phyloP scores from a whole-genome alignment of 225 moss, liverwort and hornwort species.

The Marchantia paleacea region DNA sequence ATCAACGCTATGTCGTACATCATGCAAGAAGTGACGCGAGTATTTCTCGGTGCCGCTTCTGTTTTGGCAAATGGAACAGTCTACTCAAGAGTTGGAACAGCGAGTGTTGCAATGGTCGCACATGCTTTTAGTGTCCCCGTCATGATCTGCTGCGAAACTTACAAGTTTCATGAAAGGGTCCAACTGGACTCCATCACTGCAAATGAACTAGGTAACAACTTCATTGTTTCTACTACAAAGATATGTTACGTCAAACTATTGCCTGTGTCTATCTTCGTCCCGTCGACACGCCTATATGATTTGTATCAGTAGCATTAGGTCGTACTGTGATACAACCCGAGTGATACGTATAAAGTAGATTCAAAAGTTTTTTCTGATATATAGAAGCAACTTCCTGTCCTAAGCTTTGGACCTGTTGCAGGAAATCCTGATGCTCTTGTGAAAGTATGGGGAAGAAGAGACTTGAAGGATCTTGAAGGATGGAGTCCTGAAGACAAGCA shows the following conservation, averaged over 20 bases:
- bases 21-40: slow-evolving; percentile 94
- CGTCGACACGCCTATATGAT: no score
- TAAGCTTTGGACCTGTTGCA: slow-evolving; percentile 18
- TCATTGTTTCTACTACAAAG: no score
- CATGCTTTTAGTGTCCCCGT: slow-evolving; percentile 86
- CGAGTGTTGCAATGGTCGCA: slow-evolving; percentile 97
- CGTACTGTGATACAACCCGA: no score
- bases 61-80: slow-evolving; percentile 90
- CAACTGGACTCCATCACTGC: slow-evolving; percentile 93
- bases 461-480: slow-evolving; percentile 22
- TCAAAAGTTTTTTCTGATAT: no score
- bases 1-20: slow-evolving; percentile 80
- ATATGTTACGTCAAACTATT: no score
- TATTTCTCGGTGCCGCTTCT: slow-evolving; percentile 93
- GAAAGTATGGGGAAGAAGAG: slow-evolving; percentile 57
- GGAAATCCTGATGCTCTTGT: slow-evolving; percentile 74
- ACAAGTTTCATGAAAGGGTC: slow-evolving; percentile 97
- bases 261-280: no score
- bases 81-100: slow-evolving; percentile 93
- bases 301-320: no score
- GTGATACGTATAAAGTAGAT: no score
- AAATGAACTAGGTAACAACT: slow-evolving; percentile 71
- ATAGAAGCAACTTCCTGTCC: not conserved
- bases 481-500: slow-evolving; percentile 33
- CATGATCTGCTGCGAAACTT: slow-evolving; percentile 95